Evolutionary conservation across 1,284 basidiomycete species (phyloP).

Genomic region (Moniliophthora roreri): DNA sequence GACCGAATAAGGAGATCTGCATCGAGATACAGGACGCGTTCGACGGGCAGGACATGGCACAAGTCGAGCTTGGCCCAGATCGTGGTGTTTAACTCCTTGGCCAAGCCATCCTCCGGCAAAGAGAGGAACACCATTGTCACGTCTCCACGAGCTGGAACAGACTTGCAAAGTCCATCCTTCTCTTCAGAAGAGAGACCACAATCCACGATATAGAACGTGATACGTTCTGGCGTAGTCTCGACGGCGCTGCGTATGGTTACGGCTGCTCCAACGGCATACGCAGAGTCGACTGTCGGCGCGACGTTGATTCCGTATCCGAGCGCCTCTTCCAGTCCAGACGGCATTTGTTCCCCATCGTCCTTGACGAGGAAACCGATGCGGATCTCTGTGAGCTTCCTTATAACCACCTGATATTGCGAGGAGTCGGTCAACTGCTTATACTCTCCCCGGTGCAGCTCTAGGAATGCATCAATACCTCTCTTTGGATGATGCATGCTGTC

Average conservation of each 20-base stretch:
- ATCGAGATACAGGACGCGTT: constrained; percentile 53
- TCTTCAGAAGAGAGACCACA: constrained; percentile 40
- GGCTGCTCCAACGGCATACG: constrained; percentile 48
- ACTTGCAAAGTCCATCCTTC: constrained; percentile 31
- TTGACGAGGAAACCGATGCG: constrained; percentile 51
- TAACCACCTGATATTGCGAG: constrained; percentile 48
- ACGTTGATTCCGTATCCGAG: constrained; percentile 50
- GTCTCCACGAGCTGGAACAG: constrained; percentile 23
- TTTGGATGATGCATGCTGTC: constrained; percentile 55
- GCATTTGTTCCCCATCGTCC: constrained; percentile 9
- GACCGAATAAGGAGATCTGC: constrained; percentile 48
- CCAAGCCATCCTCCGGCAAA: constrained; percentile 32
- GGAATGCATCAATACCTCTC: constrained; percentile 55
- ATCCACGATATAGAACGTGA: constrained; percentile 52
- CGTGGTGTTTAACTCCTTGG: constrained; percentile 30
- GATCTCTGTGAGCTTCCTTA: constrained; percentile 51
- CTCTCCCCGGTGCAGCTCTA: constrained; percentile 48
- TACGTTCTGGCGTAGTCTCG: constrained; percentile 34
- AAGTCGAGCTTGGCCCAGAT: constrained; percentile 55
- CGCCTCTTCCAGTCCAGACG: constrained; percentile 16
- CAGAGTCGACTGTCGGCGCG: constrained; percentile 41
- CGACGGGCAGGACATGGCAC: constrained; percentile 43
- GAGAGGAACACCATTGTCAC: constrained; percentile 41
- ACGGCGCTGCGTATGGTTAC: constrained; percentile 46
- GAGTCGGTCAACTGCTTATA: constrained; percentile 39